A percentile compares a stretch with the other conserved stretches of the same genome.
phyloP scores from a whole-genome alignment of 495 filamentous ascomycete genomes.

The Aspergillus diversus region DNA sequence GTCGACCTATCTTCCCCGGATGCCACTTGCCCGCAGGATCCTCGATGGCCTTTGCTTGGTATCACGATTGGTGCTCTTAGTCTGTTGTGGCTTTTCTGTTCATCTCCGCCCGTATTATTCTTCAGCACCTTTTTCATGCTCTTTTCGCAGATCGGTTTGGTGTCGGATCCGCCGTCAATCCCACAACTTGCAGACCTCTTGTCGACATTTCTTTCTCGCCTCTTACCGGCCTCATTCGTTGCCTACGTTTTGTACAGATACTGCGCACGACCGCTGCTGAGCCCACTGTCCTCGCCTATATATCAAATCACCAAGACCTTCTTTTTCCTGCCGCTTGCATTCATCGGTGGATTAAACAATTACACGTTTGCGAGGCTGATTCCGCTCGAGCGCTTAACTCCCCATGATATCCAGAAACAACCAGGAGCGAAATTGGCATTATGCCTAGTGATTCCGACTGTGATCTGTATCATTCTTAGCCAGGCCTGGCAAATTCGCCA shows the following conservation, averaged over 20 bases:
- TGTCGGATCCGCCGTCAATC: constrained; percentile 70
- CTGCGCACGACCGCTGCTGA: constrained; percentile 58
- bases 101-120: constrained; percentile 70
- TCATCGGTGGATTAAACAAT: constrained; percentile 81
- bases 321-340: constrained; percentile 73
- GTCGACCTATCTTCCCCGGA: constrained; percentile 46
- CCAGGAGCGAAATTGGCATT: constrained; percentile 76
- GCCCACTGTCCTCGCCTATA: constrained; percentile 57
- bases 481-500: constrained; percentile 78
- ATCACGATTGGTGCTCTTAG: constrained; percentile 70
- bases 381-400: constrained; percentile 77
- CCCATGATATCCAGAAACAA: constrained; percentile 74
- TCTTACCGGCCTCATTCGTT: constrained; percentile 76
- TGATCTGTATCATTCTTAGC: constrained; percentile 61
- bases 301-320: constrained; percentile 72
- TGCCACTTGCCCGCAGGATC: constrained; percentile 56
- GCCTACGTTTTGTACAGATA: constrained; percentile 76
- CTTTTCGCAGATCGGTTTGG: constrained; percentile 78
- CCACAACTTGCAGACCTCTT: constrained; percentile 61
- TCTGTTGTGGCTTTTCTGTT: constrained; percentile 68
- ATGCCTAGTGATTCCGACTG: constrained; percentile 63
- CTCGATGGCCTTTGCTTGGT: constrained; percentile 74
- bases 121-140: constrained; percentile 71
- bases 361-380: constrained; percentile 80
- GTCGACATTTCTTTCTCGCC: constrained; percentile 70